Percentiles rank a stretch among this genome's conserved stretches.
Conservation (phyloP, 495 filamentous ascomycete species). For the Neurospora sp. region DNA sequence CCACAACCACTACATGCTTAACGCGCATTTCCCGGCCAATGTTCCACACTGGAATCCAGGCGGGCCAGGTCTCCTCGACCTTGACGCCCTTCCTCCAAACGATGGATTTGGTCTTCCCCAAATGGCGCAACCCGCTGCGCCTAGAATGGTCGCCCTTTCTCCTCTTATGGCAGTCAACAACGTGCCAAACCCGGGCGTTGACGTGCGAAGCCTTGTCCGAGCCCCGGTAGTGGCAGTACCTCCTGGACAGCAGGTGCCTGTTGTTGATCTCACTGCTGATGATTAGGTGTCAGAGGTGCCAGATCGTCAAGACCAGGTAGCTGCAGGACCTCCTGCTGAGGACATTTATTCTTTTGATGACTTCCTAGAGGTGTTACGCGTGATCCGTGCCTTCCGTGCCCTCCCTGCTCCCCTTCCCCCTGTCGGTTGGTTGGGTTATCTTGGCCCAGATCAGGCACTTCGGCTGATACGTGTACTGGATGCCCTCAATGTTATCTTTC, state of each 20-base stretch:
- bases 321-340: neutral
- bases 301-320: neutral
- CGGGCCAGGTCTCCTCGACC: neutral
- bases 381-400: neutral
- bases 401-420: neutral
- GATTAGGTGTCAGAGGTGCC: neutral
- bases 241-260: neutral
- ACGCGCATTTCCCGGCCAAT: neutral
- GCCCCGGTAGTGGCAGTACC: neutral
- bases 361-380: neutral
- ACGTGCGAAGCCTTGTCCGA: neutral
- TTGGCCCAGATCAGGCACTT: neutral
- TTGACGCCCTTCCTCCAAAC: neutral
- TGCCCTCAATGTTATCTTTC: neutral
- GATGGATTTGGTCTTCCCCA: neutral
- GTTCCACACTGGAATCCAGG: neutral
- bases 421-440: neutral
- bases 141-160: neutral
- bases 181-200: neutral
- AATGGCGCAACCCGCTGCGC: neutral
- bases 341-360: neutral
- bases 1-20: neutral
- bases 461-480: neutral
- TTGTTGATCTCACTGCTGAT: neutral
- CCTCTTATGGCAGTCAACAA: neutral